Conservation (phyloP, 192 early-diverging fungal genomes). For the Gryganskiella cystojenkinii region DNA sequence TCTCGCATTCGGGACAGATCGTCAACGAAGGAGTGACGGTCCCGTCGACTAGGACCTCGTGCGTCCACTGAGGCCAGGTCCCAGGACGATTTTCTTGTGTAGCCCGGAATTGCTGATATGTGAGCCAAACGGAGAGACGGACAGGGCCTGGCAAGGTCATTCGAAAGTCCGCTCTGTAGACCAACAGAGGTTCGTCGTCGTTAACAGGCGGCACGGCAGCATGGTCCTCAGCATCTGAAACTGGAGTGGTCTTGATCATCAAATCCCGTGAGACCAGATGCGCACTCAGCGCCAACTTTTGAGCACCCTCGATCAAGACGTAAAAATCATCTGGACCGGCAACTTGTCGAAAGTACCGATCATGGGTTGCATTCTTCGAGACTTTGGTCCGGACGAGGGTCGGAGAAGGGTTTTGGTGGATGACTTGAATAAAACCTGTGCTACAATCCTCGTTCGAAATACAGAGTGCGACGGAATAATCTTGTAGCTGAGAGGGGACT, state of each 20-base stretch:
- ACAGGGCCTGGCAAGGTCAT: slow-evolving; percentile 35
- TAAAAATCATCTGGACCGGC: slow-evolving; percentile 43
- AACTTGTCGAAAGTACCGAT: slow-evolving; percentile 14
- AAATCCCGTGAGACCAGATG: slow-evolving; percentile 28
- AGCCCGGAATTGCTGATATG: slow-evolving; percentile 30
- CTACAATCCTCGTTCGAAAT: slow-evolving; percentile 24
- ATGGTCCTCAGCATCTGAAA: not conserved
- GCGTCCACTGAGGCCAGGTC: slow-evolving; percentile 43
- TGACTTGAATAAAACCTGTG: slow-evolving; percentile 29
- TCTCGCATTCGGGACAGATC: slow-evolving; percentile 18
- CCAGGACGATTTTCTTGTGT: slow-evolving; percentile 26
- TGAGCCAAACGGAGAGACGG: slow-evolving; percentile 25
- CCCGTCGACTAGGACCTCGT: slow-evolving; percentile 4
- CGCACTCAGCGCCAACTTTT: slow-evolving; percentile 27
- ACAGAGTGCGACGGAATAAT: slow-evolving; percentile 23
- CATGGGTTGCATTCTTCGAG: slow-evolving; percentile 22
- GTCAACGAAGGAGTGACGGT: slow-evolving; percentile 10
- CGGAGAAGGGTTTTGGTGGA: not conserved
- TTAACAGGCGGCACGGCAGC: too few species aligned
- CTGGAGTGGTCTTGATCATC: not conserved
- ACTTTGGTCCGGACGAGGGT: not conserved
- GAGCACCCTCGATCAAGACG: slow-evolving; percentile 29
- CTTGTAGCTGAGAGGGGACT: slow-evolving; percentile 17
- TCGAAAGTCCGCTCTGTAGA: slow-evolving; percentile 40
- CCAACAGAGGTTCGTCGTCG: not conserved